Percentiles rank a stretch among this genome's conserved stretches.
phyloP scores from a whole-genome alignment of 2,329 filamentous ascomycete species.

The Talaromyces sp. region DNA sequence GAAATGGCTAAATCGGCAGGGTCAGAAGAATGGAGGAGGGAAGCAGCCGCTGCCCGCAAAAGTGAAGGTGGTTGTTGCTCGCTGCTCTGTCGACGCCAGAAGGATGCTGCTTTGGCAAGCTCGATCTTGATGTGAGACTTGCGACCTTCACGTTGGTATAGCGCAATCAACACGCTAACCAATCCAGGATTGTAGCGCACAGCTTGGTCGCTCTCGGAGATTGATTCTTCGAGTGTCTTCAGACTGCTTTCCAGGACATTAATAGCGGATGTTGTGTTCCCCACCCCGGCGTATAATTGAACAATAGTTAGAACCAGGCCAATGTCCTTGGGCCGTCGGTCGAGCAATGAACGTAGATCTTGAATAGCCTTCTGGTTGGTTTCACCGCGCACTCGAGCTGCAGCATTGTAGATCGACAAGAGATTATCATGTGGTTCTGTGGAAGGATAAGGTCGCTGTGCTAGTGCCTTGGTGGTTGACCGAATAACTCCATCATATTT shows the following conservation, averaged over 20 bases:
- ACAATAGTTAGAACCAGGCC: conserved; percentile 76
- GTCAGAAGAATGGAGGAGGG: conserved; percentile 72
- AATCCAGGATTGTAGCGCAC: conserved; percentile 81
- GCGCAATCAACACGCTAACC: conserved; percentile 71
- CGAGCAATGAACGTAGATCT: conserved; percentile 64
- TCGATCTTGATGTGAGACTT: conserved; percentile 68
- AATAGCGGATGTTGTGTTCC: conserved; percentile 71
- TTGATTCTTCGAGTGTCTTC: conserved; percentile 63
- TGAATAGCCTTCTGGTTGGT: conserved; percentile 67
- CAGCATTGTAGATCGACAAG: conserved; percentile 66
- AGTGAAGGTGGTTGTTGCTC: conserved; percentile 61
- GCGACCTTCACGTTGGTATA: conserved; percentile 75
- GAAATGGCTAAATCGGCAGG: conserved; percentile 66
- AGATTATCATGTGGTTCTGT: conserved; percentile 52
- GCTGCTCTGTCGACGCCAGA: conserved; percentile 62
- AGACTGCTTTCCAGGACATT: conserved; percentile 74
- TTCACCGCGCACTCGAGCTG: conserved; percentile 61
- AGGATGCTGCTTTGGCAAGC: conserved; percentile 71
- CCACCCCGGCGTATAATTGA: conserved; percentile 72
- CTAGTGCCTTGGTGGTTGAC: conserved; percentile 52
- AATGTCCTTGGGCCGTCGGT: conserved; percentile 73
- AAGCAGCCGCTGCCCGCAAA: conserved; percentile 75
- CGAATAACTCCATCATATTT: conserved; percentile 59
- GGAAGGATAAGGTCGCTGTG: conserved; percentile 48
- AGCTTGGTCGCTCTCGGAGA: conserved; percentile 57